Evolutionary conservation across 495 filamentous ascomycete genomes (phyloP), one percentile per base, ranked within the genome.

Genomic region (Friedmanniomyces simplex): DNA sequence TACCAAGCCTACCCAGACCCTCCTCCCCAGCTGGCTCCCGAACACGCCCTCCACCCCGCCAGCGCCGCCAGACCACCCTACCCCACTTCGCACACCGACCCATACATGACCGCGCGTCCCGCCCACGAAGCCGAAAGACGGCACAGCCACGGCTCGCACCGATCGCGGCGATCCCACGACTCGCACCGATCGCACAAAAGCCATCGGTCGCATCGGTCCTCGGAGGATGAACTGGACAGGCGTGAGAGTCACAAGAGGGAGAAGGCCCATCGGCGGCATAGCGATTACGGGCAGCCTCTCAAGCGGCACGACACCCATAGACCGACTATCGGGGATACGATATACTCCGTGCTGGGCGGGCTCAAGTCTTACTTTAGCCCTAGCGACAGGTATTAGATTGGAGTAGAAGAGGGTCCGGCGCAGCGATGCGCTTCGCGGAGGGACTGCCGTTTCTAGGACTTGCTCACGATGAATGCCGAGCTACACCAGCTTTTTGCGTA

Each of bases 161-260:
- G 46, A 1, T 49, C 46, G 10, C 54, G 26, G 1, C 2, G 24
- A 7, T 57, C 54, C 11, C 54, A 41, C 18, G 16, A 45, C 16
- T 57, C 54, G 41, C 39, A 48, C 45, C 53, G n/a, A 4, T 57
- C 54, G 18, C 43, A 57, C 24, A 21, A 43, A 10, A 54, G 51
- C 36, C 51, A 54, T 30, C 34, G 22, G 30, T 54, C 51, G n/a
- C 51, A 43, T 18, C 50, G 26, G 2, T 52, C 50, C 1, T 8
- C 28, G 42, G 39, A 46, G 11, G 8, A 26, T 16, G 53, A 57
- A 8, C 43, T 10, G 6, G 54, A 50, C 16, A 25, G 46, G 22
- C 52, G n/a, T 43, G 5, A 43, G 2, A 5, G 14, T 20, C 5
- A 43, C 5, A 43, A 43, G 39, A 43, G 39, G 14, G 14, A 20